phyloP scores from a whole-genome alignment of 805 yeast species.

The Lipomyces starkeyi region DNA sequence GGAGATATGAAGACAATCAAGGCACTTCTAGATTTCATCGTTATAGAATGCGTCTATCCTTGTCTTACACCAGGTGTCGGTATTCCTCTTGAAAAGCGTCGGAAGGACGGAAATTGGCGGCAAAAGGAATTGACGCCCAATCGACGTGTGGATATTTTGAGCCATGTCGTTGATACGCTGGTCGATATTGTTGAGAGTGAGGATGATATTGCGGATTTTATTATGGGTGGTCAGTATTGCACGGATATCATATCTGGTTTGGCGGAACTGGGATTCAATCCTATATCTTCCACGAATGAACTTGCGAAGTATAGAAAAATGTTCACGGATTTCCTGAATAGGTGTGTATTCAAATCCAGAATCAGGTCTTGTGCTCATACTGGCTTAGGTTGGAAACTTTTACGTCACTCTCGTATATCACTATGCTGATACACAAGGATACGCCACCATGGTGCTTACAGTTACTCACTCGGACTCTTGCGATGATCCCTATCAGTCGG shows the following conservation, averaged over 20 bases:
- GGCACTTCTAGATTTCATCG: conserved; percentile 64
- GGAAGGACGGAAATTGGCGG: conserved; percentile 46
- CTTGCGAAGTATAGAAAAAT: conserved; percentile 7
- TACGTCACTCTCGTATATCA: conserved; percentile 65
- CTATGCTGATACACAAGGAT: conserved; percentile 60
- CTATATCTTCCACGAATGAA: conserved; percentile 18
- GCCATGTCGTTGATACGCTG: conserved; percentile 30
- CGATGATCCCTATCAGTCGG: conserved; percentile 61
- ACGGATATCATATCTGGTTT: conserved; percentile 43
- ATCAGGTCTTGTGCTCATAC: not conserved
- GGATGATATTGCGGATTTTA: conserved; percentile 44
- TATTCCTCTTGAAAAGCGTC: conserved; percentile 66
- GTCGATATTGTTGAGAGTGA: conserved; percentile 34
- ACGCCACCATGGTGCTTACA: conserved; percentile 55
- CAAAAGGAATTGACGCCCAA: conserved; percentile 1
- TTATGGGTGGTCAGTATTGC: conserved; percentile 43
- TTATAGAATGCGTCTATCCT: conserved; percentile 74
- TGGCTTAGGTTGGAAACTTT: conserved; percentile 58
- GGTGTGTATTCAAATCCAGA: conserved; percentile 9
- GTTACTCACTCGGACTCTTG: conserved; percentile 57
- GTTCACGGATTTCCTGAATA: conserved; percentile 18
- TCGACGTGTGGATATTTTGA: conserved; percentile 16
- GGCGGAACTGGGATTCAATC: conserved; percentile 42
- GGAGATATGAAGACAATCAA: conserved; percentile 83
- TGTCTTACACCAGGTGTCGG: conserved; percentile 63